phyloP scores from a whole-genome alignment of 2,329 filamentous ascomycete species.

The Trichoderma harzianum region DNA sequence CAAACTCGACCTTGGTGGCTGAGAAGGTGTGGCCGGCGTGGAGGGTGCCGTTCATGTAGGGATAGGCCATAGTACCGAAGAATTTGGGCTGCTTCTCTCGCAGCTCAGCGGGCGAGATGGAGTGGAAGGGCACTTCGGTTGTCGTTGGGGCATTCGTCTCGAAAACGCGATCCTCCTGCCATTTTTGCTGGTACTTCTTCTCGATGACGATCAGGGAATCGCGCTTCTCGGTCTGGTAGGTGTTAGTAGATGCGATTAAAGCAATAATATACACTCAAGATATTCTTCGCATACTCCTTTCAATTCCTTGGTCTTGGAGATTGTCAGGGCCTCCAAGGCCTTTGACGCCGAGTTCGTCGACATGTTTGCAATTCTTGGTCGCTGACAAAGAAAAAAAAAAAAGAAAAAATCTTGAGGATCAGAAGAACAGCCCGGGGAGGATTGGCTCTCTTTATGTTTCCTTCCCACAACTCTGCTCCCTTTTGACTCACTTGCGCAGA shows the following conservation, averaged over 20 bases:
- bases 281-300: constrained; percentile 46
- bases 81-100: constrained; percentile 85
- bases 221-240: constrained; percentile 72
- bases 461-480: not conserved
- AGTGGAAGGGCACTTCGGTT: constrained; percentile 70
- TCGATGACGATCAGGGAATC: constrained; percentile 78
- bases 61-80: constrained; percentile 60
- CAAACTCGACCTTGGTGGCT: constrained; percentile 89
- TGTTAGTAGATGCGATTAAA: not conserved
- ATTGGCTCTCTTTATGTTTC: constrained; percentile 12
- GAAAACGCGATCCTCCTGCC: constrained; percentile 59
- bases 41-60: constrained; percentile 81
- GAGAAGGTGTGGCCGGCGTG: constrained; percentile 94
- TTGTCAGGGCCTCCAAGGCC: constrained; percentile 49
- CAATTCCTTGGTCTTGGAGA: constrained; percentile 60
- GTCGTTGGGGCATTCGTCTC: constrained; percentile 79
- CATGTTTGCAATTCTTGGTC: constrained; percentile 34
- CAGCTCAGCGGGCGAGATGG: constrained; percentile 69
- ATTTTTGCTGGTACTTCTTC: constrained; percentile 84
- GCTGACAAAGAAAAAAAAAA: not conserved
- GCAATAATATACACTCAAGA: not conserved
- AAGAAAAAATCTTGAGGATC: not conserved
- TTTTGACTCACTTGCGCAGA: constrained; percentile 18
- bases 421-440: not conserved
- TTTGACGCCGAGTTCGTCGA: constrained; percentile 41